Evolutionary conservation across 306 rosid genomes (phyloP).

Genomic region (Purshia tridentata): DNA sequence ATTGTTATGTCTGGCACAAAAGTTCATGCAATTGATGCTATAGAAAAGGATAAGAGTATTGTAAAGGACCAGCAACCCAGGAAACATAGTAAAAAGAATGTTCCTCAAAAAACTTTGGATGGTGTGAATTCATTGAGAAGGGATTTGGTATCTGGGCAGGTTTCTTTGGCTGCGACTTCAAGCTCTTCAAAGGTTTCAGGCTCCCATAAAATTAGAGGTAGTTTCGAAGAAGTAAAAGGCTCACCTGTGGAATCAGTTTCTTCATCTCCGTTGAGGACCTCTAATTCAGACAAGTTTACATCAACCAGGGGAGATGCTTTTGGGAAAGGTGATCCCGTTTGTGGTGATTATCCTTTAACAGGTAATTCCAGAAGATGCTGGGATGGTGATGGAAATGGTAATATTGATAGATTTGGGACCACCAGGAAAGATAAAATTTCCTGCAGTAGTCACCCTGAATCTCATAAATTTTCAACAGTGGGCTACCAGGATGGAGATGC

Average conservation of each 20-base stretch:
- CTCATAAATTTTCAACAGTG: conserved; percentile 36
- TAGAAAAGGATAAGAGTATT: conserved; percentile 30
- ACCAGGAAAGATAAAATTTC: conserved; percentile 32
- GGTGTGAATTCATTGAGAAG: conserved; percentile 42
- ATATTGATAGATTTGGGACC: conserved; percentile 24
- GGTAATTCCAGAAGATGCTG: conserved; percentile 29
- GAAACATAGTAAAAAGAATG: conserved; percentile 37
- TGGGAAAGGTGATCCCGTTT: conserved; percentile 37
- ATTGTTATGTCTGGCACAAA: conserved; percentile 31
- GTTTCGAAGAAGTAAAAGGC: conserved; percentile 51
- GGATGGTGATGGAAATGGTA: conserved; percentile 35
- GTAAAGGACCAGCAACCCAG: conserved; percentile 33
- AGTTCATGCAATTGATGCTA: conserved; percentile 25
- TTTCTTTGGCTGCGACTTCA: conserved; percentile 58
- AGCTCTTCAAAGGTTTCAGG: conserved; percentile 79
- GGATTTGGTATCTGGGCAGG: conserved; percentile 40
- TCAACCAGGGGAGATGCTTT: conserved; percentile 31
- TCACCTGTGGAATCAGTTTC: conserved; percentile 81
- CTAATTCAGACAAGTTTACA: conserved; percentile 40
- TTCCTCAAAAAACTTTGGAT: conserved; percentile 35
- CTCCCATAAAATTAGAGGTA: conserved; percentile 44
- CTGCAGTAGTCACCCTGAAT: conserved; percentile 20
- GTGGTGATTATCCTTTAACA: conserved; percentile 28
- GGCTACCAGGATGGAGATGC: conserved; percentile 35
- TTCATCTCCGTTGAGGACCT: conserved; percentile 61